These are phyloP conservation scores for Citrus inodora DNA, from an alignment of 345 rosid genomes.

Conservation along the genomic window DNA sequence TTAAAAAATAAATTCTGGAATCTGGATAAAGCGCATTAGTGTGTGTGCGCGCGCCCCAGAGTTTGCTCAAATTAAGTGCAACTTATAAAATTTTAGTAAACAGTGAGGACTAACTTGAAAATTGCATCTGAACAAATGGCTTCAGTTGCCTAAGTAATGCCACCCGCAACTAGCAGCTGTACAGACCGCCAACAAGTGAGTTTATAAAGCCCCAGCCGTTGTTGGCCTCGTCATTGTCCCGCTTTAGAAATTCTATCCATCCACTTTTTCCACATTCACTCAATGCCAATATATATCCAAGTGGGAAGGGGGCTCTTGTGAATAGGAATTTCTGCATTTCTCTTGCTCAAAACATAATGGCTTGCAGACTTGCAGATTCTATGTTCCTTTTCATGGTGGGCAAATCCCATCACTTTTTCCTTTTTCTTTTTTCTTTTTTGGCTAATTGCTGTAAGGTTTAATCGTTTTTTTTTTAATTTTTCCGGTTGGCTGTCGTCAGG, in stretches of 20 bases:
- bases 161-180: not conserved
- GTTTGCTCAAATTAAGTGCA: too few relatives aligned
- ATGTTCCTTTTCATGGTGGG: conserved; percentile 51
- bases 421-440: conserved; percentile 3
- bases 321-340: conserved; percentile 22
- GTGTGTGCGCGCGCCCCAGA: too few relatives aligned
- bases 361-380: conserved; percentile 66
- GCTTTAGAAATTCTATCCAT: not conserved
- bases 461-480: conserved; percentile 6
- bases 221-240: not conserved
- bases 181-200: not conserved
- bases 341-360: conserved; percentile 37
- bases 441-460: conserved; percentile 6
- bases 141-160: not conserved
- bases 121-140: not conserved
- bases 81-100: not conserved
- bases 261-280: conserved; percentile 19
- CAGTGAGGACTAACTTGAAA: not conserved
- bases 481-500: conserved; percentile 37
- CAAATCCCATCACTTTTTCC: not conserved
- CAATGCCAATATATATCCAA: conserved; percentile 10
- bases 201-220: not conserved
- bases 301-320: conserved; percentile 4
- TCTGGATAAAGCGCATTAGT: too few relatives aligned
- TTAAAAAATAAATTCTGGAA: too few relatives aligned